Percentiles rank a stretch among this genome's conserved stretches.
Evolutionary conservation across 352 stramenopile genomes (phyloP).

Genomic region (Phytophthora sansomeana): DNA sequence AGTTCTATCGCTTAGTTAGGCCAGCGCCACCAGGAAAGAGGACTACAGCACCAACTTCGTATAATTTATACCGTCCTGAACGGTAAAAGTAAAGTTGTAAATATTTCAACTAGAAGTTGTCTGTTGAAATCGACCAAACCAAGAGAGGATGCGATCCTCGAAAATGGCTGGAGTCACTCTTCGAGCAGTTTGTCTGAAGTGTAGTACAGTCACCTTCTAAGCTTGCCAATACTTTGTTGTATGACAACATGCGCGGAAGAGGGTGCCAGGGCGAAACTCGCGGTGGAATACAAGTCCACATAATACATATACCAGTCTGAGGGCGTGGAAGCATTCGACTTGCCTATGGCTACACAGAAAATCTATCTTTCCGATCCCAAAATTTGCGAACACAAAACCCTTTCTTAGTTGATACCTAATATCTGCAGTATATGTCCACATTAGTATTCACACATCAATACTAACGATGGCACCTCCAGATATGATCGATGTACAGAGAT

Average conservation of each 20-base stretch:
- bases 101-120: background rate
- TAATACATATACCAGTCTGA: too few species aligned
- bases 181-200: too few species aligned
- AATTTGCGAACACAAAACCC: background rate
- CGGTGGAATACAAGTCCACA: background rate
- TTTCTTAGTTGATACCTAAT: background rate
- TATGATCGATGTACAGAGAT: background rate
- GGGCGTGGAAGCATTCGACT: too few species aligned
- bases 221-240: too few species aligned
- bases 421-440: background rate
- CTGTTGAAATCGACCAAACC: background rate
- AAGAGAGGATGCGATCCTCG: too few species aligned
- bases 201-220: too few species aligned
- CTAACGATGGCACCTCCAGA: background rate
- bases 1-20: conserved; percentile 12
- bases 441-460: background rate
- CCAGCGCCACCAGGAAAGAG: conserved; percentile 35
- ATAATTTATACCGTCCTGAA: conserved; percentile 3
- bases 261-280: too few species aligned
- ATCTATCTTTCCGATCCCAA: background rate
- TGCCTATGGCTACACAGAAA: background rate
- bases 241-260: too few species aligned
- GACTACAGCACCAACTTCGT: conserved; percentile 58
- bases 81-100: background rate
- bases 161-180: too few species aligned